A percentile compares a stretch with the other conserved stretches of the same genome.
phyloP scores from a whole-genome alignment of 495 filamentous ascomycete species.

The Podospora anserina region DNA sequence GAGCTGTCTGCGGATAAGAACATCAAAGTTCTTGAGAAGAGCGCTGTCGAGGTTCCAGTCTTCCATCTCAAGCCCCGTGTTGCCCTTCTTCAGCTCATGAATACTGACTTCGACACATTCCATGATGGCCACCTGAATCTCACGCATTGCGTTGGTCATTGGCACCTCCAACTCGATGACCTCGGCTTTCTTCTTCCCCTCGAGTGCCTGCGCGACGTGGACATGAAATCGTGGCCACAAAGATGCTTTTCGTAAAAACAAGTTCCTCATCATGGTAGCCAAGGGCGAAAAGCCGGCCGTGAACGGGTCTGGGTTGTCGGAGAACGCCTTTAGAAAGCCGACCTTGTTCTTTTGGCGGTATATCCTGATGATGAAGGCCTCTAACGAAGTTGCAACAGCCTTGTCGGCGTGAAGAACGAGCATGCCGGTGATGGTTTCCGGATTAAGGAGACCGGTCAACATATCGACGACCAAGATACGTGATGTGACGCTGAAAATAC shows the following conservation, averaged over 20 bases:
- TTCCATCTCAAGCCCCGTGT: constrained; percentile 88
- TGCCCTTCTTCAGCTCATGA: constrained; percentile 83
- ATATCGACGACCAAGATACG: constrained; percentile 93
- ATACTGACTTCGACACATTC: constrained; percentile 96
- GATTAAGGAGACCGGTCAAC: constrained; percentile 75
- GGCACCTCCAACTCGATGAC: constrained; percentile 96
- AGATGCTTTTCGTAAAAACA: constrained; percentile 84
- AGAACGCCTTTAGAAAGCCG: constrained; percentile 95
- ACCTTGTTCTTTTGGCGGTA: constrained; percentile 89
- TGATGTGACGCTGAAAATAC: constrained; percentile 94
- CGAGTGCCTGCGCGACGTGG: constrained; percentile 79
- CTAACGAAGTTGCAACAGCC: constrained; percentile 80
- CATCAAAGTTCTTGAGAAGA: constrained; percentile 86
- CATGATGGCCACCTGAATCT: constrained; percentile 90
- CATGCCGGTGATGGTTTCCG: constrained; percentile 82
- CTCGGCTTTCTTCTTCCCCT: constrained; percentile 90
- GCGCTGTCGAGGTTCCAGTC: constrained; percentile 98
- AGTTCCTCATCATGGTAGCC: constrained; percentile 84
- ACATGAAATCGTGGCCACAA: constrained; percentile 96
- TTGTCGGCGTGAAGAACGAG: constrained; percentile 87
- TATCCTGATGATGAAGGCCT: constrained; percentile 93
- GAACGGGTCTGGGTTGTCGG: constrained; percentile 90
- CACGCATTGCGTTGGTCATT: constrained; percentile 90
- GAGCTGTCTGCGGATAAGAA: constrained; percentile 81
- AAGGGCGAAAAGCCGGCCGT: constrained; percentile 85